A percentile compares a stretch with the other conserved stretches of the same genome.
Conservation (phyloP, 2,329 filamentous ascomycete species). For the Neonectria hederae region DNA sequence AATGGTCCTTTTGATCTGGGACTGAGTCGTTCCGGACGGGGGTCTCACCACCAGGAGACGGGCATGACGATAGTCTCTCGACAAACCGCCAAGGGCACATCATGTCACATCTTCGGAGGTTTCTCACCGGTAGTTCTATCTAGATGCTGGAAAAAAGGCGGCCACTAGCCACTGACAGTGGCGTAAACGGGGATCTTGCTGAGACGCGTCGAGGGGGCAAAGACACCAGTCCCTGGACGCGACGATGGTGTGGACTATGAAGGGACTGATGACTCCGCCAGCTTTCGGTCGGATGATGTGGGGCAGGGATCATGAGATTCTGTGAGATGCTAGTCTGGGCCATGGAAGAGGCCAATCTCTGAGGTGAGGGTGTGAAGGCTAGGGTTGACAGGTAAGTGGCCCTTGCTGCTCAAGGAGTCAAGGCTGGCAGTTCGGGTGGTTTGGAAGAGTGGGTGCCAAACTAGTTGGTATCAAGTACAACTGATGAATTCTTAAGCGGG, state of each 20-base stretch:
- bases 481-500: slow-evolving; percentile 30
- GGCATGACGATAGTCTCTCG: slow-evolving; percentile 2
- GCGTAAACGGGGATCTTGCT: slow-evolving; percentile 16
- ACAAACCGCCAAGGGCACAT: slow-evolving; percentile 11
- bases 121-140: slow-evolving; percentile 31
- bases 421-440: slow-evolving; percentile 30
- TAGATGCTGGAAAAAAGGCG: slow-evolving; percentile 5
- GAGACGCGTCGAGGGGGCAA: slow-evolving; percentile 34
- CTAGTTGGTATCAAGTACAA: slow-evolving; percentile 27
- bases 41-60: background rate
- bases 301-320: slow-evolving; percentile 45
- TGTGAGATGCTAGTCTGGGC: slow-evolving; percentile 36
- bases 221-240: slow-evolving; percentile 21
- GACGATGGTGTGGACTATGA: slow-evolving; percentile 30
- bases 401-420: slow-evolving; percentile 15
- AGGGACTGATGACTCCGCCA: slow-evolving; percentile 33
- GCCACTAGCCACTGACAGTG: slow-evolving; percentile 16
- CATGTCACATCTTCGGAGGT: slow-evolving; percentile 30
- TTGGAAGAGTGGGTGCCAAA: slow-evolving; percentile 29
- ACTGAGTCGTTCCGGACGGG: background rate
- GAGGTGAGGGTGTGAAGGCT: slow-evolving; percentile 37
- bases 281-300: slow-evolving; percentile 42
- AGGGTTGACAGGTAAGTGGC: slow-evolving; percentile 24
- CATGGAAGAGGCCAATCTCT: slow-evolving; percentile 39
- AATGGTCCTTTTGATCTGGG: background rate